phyloP scores from a whole-genome alignment of 2,329 filamentous ascomycete species.

The Escovopsis sp. region DNA sequence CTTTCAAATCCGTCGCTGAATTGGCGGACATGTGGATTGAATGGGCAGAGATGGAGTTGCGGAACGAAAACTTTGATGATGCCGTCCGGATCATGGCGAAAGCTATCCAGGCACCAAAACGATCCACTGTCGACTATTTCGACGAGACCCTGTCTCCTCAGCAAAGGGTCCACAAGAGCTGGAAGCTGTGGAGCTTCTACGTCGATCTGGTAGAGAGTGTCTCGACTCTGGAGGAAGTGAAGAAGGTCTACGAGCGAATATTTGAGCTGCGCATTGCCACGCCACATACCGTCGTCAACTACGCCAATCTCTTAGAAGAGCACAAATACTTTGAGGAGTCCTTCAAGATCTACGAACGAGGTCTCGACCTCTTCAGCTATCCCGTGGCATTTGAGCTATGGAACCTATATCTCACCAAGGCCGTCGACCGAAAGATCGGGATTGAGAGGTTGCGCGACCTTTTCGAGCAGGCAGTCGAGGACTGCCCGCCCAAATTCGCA shows the following conservation, averaged over 20 bases:
- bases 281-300: slow-evolving; percentile 96
- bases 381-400: slow-evolving; percentile 96
- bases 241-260: slow-evolving; percentile 89
- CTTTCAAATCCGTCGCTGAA: slow-evolving; percentile 94
- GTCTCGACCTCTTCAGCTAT: slow-evolving; percentile 95
- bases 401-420: slow-evolving; percentile 96
- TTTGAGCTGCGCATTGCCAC: slow-evolving; percentile 97
- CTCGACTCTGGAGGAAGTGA: slow-evolving; percentile 77
- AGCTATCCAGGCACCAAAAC: slow-evolving; percentile 89
- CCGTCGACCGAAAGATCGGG: slow-evolving; percentile 86
- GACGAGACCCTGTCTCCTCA: slow-evolving; percentile 89
- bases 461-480: slow-evolving; percentile 93
- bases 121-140: slow-evolving; percentile 98
- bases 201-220: slow-evolving; percentile 96
- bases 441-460: slow-evolving; percentile 89
- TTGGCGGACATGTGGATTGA: slow-evolving; percentile 97
- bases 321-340: slow-evolving; percentile 92
- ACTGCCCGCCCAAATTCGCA: slow-evolving; percentile 87
- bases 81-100: slow-evolving; percentile 95
- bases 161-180: slow-evolving; percentile 95
- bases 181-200: slow-evolving; percentile 99
- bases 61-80: slow-evolving; percentile 89
- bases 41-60: slow-evolving; percentile 96
- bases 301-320: slow-evolving; percentile 88
- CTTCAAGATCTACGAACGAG: slow-evolving; percentile 94